Conservation (phyloP, 164 flowering plant genomes). For the Piper longum region DNA sequence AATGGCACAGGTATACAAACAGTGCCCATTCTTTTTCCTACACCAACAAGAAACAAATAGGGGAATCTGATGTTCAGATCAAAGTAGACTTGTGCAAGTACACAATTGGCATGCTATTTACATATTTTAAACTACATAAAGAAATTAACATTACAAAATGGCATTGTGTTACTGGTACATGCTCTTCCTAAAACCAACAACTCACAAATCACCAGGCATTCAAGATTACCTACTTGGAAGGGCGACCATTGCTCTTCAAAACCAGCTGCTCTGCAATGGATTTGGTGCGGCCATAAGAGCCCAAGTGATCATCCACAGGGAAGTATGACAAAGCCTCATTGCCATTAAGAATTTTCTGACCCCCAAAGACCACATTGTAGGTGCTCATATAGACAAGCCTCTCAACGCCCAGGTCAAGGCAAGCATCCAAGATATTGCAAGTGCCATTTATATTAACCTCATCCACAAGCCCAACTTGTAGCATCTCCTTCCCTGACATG, state of each 20-base stretch:
- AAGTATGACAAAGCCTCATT: conserved; percentile 67
- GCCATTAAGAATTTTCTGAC: conserved; percentile 72
- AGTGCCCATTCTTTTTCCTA: conserved; percentile 41
- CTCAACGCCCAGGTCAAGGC: conserved; percentile 45
- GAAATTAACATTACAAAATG: not conserved
- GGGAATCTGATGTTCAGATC: too few species aligned
- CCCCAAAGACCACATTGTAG: conserved; percentile 80
- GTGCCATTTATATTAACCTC: conserved; percentile 79
- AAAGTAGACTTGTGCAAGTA: too few species aligned
- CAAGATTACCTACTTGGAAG: conserved; percentile 44
- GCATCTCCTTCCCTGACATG: conserved; percentile 97
- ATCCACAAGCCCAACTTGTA: conserved; percentile 71
- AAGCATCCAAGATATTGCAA: conserved; percentile 61
- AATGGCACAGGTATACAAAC: conserved; percentile 72
- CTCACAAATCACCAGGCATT: not conserved
- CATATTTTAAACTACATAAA: too few species aligned
- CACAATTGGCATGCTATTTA: not conserved
- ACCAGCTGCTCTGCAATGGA: conserved; percentile 87
- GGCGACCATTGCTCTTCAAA: conserved; percentile 74
- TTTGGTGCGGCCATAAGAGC: conserved; percentile 73
- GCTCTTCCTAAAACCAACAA: not conserved
- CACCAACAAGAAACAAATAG: not conserved
- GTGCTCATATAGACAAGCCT: conserved; percentile 91
- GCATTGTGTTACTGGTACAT: not conserved
- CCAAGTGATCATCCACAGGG: conserved; percentile 65